Percentiles rank a stretch among this genome's conserved stretches.
phyloP scores from a whole-genome alignment of 441 rosid genomes.

The Eutrema salsugineum region DNA sequence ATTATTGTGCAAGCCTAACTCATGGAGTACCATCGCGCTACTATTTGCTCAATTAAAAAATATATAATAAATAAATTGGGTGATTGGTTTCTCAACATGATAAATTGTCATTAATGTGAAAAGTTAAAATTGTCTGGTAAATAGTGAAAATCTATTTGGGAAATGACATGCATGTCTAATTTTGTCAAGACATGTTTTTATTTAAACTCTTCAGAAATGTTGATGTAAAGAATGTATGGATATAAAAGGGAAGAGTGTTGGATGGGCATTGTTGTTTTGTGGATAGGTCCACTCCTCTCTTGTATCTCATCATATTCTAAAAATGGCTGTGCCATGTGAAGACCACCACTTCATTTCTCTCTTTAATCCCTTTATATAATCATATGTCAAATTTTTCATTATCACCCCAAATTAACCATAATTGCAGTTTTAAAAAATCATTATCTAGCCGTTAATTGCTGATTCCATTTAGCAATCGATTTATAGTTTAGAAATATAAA shows the following conservation, averaged over 20 bases:
- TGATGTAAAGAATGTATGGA: background rate
- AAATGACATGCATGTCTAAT: background rate
- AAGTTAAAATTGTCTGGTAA: background rate
- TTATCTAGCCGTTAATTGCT: constrained; percentile 14
- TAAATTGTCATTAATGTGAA: background rate
- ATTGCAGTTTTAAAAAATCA: constrained; percentile 17
- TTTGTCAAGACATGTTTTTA: constrained; percentile 14
- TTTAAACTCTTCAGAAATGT: background rate
- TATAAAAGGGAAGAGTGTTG: constrained; percentile 7
- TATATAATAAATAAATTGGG: background rate
- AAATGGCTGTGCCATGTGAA: constrained; percentile 31
- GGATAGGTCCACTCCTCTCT: constrained; percentile 20
- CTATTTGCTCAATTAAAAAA: too few relatives aligned
- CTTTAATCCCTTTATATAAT: constrained; percentile 12
- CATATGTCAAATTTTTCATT: background rate
- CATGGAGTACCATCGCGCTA: too few relatives aligned
- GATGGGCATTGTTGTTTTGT: constrained; percentile 9
- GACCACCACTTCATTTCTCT: constrained; percentile 7
- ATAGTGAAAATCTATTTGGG: background rate
- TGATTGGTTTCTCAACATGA: background rate
- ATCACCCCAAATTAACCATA: constrained; percentile 18
- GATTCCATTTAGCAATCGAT: background rate
- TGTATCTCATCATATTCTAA: constrained; percentile 23
- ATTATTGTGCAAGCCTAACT: background rate
- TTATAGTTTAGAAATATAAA: background rate